These are phyloP conservation scores for Centaurea solstitialis DNA, from an alignment of 129 eudicot species.

Conservation along the genomic window DNA sequence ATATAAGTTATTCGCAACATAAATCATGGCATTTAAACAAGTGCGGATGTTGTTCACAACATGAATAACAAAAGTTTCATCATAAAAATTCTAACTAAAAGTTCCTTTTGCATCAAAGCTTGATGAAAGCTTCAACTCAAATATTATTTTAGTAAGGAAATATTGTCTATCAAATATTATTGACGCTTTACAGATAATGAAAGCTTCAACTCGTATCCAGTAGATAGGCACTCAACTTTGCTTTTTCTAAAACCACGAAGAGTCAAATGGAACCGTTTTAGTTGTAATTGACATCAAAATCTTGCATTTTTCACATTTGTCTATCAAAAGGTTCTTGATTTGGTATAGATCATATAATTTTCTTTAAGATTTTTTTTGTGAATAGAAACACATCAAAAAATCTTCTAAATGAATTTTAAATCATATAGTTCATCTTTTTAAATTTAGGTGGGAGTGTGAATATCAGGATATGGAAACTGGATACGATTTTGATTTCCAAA, in stretches of 20 bases:
- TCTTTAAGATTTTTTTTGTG: not conserved
- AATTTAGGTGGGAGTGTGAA: not conserved
- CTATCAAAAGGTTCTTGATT: not conserved
- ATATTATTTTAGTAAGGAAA: not conserved
- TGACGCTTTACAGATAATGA: not conserved
- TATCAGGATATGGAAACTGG: not conserved
- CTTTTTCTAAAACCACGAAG: not conserved
- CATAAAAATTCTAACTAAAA: not conserved
- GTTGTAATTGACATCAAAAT: not conserved
- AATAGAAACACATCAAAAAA: not conserved
- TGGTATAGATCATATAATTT: not conserved
- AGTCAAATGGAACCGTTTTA: not conserved
- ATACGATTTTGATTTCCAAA: not conserved
- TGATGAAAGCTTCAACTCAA: not conserved
- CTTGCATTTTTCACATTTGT: constrained; percentile 11
- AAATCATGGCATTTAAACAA: too few species aligned
- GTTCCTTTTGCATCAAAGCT: not conserved
- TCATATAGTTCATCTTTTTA: not conserved
- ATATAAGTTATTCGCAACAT: too few species aligned
- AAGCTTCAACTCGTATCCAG: not conserved
- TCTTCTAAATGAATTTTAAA: not conserved
- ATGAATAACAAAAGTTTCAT: too few species aligned
- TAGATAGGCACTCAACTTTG: not conserved
- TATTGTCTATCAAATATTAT: not conserved
- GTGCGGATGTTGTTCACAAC: too few species aligned